Evolutionary conservation across 768 basidiomycete genomes (phyloP).

Genomic region (Lepiota brunneoincarnata): DNA sequence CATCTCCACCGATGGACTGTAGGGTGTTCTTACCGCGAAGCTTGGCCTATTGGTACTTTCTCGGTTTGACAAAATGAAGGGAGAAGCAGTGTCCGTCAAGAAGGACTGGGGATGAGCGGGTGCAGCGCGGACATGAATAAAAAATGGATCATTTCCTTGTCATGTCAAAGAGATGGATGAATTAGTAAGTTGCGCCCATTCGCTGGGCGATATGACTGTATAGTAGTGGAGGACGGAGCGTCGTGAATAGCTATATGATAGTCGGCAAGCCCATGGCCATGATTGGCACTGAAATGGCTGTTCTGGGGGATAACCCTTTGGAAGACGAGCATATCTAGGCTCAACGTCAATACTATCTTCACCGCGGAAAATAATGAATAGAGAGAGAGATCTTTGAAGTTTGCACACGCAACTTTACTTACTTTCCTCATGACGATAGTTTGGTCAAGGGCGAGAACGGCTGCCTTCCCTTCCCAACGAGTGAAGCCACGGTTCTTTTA

Average conservation of each 20-base stretch:
- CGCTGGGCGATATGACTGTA: constrained; percentile 3
- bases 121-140: constrained; percentile 4
- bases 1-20: not conserved
- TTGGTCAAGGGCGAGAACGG: not conserved
- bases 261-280: not conserved
- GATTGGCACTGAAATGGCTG: not conserved
- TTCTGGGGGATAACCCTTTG: constrained; percentile 7
- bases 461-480: not conserved
- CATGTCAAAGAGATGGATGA: not conserved
- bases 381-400: not conserved
- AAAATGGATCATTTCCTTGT: not conserved
- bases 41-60: not conserved
- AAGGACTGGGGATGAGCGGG: not conserved
- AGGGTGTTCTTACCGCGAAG: constrained; percentile 5
- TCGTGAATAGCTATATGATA: not conserved
- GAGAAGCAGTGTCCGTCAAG: not conserved
- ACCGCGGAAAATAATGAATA: constrained; percentile 3
- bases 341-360: constrained; percentile 4
- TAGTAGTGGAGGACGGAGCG: not conserved
- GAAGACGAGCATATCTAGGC: constrained; percentile 6
- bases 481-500: not conserved
- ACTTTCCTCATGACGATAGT: no score
- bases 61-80: not conserved
- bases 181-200: not conserved
- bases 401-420: not conserved